Conservation (phyloP, 1,284 basidiomycete species). For the Ganoderma meredithae region DNA sequence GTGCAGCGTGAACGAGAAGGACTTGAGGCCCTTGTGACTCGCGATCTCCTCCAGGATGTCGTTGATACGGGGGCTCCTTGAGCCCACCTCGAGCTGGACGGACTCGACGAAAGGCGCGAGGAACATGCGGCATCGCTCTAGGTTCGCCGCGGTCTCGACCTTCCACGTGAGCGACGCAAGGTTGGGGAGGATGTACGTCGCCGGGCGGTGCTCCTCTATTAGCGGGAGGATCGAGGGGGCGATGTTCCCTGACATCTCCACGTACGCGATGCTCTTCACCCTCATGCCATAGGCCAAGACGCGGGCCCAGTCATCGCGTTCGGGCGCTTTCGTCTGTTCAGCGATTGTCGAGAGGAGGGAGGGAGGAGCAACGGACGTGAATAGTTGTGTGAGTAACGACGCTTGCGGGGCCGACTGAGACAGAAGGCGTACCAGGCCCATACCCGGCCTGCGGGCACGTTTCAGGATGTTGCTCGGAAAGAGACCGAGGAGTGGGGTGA, state of each 20-base stretch:
- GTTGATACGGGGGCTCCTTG: conserved; percentile 61
- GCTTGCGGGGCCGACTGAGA: conserved; percentile 23
- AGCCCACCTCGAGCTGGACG: conserved; percentile 67
- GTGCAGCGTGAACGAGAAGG: conserved; percentile 72
- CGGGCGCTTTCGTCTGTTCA: conserved; percentile 63
- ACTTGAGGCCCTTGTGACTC: conserved; percentile 62
- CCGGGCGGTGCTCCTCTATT: conserved; percentile 67
- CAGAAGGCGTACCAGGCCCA: conserved; percentile 70
- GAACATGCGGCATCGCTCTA: conserved; percentile 71
- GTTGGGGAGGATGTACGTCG: conserved; percentile 69
- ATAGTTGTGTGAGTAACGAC: conserved; percentile 25
- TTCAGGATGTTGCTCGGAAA: conserved; percentile 73
- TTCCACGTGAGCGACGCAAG: conserved; percentile 75
- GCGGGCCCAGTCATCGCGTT: conserved; percentile 69
- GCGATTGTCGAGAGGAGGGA: conserved; percentile 18
- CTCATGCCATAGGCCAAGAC: conserved; percentile 70
- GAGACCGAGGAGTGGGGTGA: conserved; percentile 71
- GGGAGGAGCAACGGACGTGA: conserved; percentile 23
- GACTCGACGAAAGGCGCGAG: conserved; percentile 64
- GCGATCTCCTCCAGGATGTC: conserved; percentile 69
- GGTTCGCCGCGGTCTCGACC: conserved; percentile 65
- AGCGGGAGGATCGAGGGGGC: conserved; percentile 69
- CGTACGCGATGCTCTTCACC: conserved; percentile 71
- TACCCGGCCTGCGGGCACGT: conserved; percentile 70
- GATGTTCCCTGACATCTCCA: conserved; percentile 69